phyloP scores from a whole-genome alignment of 345 rosid genomes.

The Euphorbia pulcherrima region DNA sequence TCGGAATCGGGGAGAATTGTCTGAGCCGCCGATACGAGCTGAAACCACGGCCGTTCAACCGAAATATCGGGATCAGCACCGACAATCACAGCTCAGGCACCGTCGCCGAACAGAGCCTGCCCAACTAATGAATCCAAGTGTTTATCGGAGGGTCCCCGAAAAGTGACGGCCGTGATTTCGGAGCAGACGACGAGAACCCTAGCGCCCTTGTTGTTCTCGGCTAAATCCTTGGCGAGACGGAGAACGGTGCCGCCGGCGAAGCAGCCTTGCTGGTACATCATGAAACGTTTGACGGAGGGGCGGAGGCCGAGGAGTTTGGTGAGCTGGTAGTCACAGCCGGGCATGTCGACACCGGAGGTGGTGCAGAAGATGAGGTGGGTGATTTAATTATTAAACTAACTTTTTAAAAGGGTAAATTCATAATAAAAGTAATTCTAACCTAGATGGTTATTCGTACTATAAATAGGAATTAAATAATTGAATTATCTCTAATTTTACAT shows the following conservation, averaged over 20 bases:
- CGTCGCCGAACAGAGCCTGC: constrained; percentile 22
- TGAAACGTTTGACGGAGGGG: constrained; percentile 20
- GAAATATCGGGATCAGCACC: constrained; percentile 21
- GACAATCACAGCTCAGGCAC: constrained; percentile 17
- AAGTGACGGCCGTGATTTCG: constrained; percentile 18
- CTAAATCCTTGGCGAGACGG: constrained; percentile 20
- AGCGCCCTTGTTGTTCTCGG: constrained; percentile 24
- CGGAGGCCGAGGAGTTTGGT: constrained; percentile 25
- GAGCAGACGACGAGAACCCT: constrained; percentile 26
- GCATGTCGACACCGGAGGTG: constrained; percentile 24
- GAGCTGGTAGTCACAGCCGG: constrained; percentile 22
- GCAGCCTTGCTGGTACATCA: constrained; percentile 27
- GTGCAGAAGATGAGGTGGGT: constrained; percentile 25
- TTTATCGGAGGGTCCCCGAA: constrained; percentile 17
- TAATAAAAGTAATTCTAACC: too few relatives aligned
- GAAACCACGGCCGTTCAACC: constrained; percentile 16
- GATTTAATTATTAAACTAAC: too few relatives aligned
- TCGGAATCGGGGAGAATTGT: constrained; percentile 23
- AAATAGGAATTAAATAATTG: too few relatives aligned
- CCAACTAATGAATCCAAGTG: constrained; percentile 27
- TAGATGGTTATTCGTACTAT: too few relatives aligned
- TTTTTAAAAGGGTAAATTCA: too few relatives aligned
- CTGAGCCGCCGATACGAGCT: constrained; percentile 22
- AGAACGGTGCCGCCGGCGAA: constrained; percentile 22
- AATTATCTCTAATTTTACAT: too few relatives aligned